Evolutionary conservation across 164 flowering plant genomes (phyloP), one percentile per base, ranked within the genome.

Genomic region (Umbilicus rupestris): DNA sequence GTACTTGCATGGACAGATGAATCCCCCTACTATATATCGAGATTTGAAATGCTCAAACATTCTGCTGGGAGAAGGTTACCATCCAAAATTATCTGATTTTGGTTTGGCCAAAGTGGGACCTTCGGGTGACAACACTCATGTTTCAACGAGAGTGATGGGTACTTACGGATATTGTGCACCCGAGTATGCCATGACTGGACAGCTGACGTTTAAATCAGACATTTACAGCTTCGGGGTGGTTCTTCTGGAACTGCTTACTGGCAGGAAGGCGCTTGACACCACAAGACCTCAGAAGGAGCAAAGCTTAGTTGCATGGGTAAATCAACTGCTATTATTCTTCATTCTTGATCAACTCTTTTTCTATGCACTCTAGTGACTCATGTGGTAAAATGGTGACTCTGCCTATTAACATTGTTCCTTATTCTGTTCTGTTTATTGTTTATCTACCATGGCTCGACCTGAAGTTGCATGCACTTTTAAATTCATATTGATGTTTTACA

Each of bases 151-250:
- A 45, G 50, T 64, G 31, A 64, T 64, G 66, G 66, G 66, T 52
- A 64, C 66, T 22, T 64, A 64, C 22, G 66, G 66, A 15, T 64
- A 64, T 64, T 64, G 66, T 76, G 96, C 97, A 8, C 91, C 96
- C 10, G 96, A 91, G 68, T 88, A 91, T 78, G 97, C 93, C 33
- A 86, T 87, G 93, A 89, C 97, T 0, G 97, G 96, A 11, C 94
- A 87, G 74, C 80, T 91, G 64, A 87, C 90, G 1, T 78, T 87
- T 66, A 89, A 91, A 72, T 89, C 92, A 58, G 96, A 89, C 70
- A 79, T 89, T 16, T 91, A 89, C 68, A 91, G 93, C 81, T 91
- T 91, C 66, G 97, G 97, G 30, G 96, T 91, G 35, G 85, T 88
- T 47, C 90, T 89, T 69, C 71, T 89, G 80, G 97, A 91, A 71